Percentiles rank a stretch among this genome's conserved stretches.
Evolutionary conservation across 176 grass and related monocot genomes (phyloP).

Genomic region (Alopecurus myosuroides): DNA sequence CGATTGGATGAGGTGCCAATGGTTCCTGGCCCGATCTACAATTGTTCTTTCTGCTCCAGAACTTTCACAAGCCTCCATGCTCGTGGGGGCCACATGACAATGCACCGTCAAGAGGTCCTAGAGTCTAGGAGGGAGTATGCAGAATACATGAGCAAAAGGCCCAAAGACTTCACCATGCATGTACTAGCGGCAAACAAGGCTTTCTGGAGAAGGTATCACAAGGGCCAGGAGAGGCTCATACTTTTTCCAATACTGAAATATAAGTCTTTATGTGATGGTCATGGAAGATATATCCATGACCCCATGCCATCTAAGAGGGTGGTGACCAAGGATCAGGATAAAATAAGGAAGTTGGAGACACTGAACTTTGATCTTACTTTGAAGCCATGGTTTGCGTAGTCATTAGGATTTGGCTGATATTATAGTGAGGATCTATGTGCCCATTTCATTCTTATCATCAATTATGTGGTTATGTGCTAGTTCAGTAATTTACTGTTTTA

Average conservation of each 20-base stretch:
- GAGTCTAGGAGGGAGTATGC: neutral
- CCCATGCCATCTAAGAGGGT: neutral
- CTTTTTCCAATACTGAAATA: neutral
- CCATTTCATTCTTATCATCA: neutral
- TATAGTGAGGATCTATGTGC: neutral
- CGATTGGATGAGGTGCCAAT: neutral
- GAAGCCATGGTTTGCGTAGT: neutral
- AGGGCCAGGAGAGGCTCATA: neutral
- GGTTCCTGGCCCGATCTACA: neutral
- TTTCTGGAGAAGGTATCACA: neutral
- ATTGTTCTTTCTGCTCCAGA: neutral
- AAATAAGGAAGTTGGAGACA: neutral
- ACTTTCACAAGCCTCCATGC: constrained; percentile 16
- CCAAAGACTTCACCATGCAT: neutral
- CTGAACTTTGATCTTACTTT: constrained; percentile 7
- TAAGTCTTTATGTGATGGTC: neutral
- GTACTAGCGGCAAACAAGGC: neutral
- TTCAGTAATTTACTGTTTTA: neutral
- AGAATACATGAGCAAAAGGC: neutral
- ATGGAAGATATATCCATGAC: neutral
- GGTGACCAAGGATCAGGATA: neutral
- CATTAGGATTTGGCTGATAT: neutral
- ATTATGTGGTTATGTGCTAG: neutral
- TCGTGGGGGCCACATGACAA: constrained; percentile 7
- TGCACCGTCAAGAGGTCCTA: neutral